phyloP scores from a whole-genome alignment of 257 asterid genomes.

The Agastache rugosa region DNA sequence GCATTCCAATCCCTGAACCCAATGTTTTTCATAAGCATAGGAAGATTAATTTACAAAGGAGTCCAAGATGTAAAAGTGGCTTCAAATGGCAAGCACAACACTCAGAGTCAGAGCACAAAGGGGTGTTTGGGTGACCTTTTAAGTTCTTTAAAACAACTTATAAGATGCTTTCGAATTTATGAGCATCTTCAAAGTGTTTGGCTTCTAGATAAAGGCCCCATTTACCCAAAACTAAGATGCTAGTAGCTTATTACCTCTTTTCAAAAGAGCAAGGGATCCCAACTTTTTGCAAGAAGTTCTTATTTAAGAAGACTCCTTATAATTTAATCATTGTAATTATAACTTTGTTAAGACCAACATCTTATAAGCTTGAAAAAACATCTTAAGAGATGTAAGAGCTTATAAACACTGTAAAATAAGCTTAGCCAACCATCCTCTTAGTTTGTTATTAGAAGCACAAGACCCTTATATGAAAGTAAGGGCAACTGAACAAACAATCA shows the following conservation, averaged over 20 bases:
- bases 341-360: too few relatives aligned
- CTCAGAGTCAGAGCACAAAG: background rate
- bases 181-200: background rate
- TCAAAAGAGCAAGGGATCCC: too few relatives aligned
- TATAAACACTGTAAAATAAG: background rate
- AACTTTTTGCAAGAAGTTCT: too few relatives aligned
- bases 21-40: constrained; percentile 15
- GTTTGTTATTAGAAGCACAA: background rate
- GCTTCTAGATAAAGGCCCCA: background rate
- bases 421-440: background rate
- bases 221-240: background rate
- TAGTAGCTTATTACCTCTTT: too few relatives aligned
- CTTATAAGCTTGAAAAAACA: too few relatives aligned
- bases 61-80: background rate
- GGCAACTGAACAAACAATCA: too few relatives aligned
- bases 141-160: background rate
- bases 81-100: background rate
- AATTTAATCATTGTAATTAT: too few relatives aligned
- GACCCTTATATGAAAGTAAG: background rate
- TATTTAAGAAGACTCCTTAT: too few relatives aligned
- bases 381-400: too few relatives aligned
- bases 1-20: constrained; percentile 71
- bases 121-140: background rate
- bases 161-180: background rate
- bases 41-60: background rate